Evolutionary conservation across 768 basidiomycete species (phyloP), one percentile per base, ranked within the genome.

Genomic region (Crucibulum laeve): DNA sequence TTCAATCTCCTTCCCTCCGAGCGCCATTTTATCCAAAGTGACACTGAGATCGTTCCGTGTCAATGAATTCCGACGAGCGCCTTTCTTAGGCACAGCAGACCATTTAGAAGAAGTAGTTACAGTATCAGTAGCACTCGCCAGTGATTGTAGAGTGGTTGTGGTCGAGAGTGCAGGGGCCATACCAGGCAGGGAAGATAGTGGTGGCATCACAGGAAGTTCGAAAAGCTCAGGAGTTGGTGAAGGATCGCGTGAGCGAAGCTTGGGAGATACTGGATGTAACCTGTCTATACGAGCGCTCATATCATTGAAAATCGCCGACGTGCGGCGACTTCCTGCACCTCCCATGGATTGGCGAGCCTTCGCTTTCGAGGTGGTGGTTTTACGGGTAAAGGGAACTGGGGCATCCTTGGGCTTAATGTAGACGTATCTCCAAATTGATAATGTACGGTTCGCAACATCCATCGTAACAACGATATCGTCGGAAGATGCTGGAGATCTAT

Each of bases 391-490:
- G 5, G 49, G 49, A 3, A 42, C 19, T 8, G 49, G 25, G 33
- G 58, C 42, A 33, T 77, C 76, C 53, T 76, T 79, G 7, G 79
- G 80, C 48, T 77, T 78, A 46, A 83, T 60, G 52, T 82, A 84
- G 0, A 70, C 74, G 56, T 89, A 89, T 21, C 84, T 74, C 87
- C 88, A 91, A 30, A 89, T 60, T 1, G 82, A 76, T 2, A 89
- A 51, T 36, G 68, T 69, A 8, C 63, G 67, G 40, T 67, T 75
- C 40, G 77, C 76, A 5, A 68, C 57, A 46, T 86, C 70, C 19
- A 84, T 63, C 1, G 86, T 87, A 24, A 86, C 72, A 5, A 81
- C 47, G 4, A 85, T 56, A 25, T 80, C 66, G 47, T 74, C 63
- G 13, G 65, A 59, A 36, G 70, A 57, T 25, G 68, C 64, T 17